Base-by-base conservation (phyloP, 345 rosid species). In the Populus ilicifolia region DNA sequence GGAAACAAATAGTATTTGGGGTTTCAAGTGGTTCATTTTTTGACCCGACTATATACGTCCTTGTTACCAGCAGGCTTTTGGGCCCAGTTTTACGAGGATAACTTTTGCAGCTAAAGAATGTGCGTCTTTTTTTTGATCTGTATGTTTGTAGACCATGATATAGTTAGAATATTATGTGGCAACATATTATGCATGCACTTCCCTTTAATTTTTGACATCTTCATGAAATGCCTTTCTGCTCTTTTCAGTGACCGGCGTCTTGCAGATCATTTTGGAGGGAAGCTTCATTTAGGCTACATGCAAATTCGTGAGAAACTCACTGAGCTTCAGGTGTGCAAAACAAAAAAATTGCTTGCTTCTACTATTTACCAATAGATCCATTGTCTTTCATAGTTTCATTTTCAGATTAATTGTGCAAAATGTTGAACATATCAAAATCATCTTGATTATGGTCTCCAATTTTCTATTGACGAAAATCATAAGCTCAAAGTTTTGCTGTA, bases 21-120 rank as follows among this genome's bases (percentile, higher is more conserved):
- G 90, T 90, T 94, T 93, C 83, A 90, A 88, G 90, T 92, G 87
- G 88, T 87, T 94, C 93, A 88, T 88, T 88, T 89, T 94, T 96
- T 94, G 97, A 92, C 91, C 90, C 83, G 83, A 82, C 85, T 90
- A 87, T 89, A 92, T 88, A 87, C 97, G 96, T 91, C 97, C 97
- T 93, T 93, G 89, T 88, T 89, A 94, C 94, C 97, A 96, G 97
- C 98, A 94, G 98, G 98, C 99, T 96, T 88, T 94, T 91, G 97
- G 96, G 98, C 97, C 97, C 97, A 90, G 94, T 93, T 91, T 93
- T 93, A 88, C 96, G 94, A 88, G 99, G 99, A 94, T 92, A 81
- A 94, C 97, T 96, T 93, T 92, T 96, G 97, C 94, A 92, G 99
- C 98, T 92, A 88, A 88, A 92, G 89, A 92, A 96, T 91, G 98